Evolutionary conservation across 768 basidiomycete genomes (phyloP).

Genomic region (Phaffia australis): DNA sequence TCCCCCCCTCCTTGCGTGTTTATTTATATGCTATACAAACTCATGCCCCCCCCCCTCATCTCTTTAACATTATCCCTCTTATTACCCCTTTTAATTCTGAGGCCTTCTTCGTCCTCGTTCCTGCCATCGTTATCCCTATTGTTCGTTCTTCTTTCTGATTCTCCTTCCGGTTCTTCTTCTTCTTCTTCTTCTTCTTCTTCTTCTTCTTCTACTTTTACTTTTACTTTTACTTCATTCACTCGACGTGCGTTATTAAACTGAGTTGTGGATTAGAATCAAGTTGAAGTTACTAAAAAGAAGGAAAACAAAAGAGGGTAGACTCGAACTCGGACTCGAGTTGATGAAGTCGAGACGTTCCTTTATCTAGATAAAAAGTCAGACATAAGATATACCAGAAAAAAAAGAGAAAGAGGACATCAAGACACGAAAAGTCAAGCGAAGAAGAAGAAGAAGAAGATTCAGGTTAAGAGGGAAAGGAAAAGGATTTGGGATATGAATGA

Average conservation of each 20-base stretch:
- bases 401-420: background rate
- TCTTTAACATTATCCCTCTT: too few species aligned
- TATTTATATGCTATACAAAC: too few species aligned
- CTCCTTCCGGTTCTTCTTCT: too few species aligned
- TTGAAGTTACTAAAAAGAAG: too few species aligned
- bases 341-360: background rate
- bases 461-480: background rate
- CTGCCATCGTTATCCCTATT: too few species aligned
- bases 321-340: background rate
- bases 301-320: background rate
- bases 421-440: background rate
- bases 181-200: too few species aligned
- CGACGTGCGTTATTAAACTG: background rate
- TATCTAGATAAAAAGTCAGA: background rate
- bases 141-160: too few species aligned
- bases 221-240: background rate
- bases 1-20: too few species aligned
- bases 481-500: background rate
- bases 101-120: too few species aligned
- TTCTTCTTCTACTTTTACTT: too few species aligned
- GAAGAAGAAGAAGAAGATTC: background rate
- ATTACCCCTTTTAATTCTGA: too few species aligned
- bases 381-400: background rate
- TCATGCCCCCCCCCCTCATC: too few species aligned
- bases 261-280: background rate